Conservation (phyloP, 192 early-diverging fungal genomes). For the Linnemannia schmuckeri region DNA sequence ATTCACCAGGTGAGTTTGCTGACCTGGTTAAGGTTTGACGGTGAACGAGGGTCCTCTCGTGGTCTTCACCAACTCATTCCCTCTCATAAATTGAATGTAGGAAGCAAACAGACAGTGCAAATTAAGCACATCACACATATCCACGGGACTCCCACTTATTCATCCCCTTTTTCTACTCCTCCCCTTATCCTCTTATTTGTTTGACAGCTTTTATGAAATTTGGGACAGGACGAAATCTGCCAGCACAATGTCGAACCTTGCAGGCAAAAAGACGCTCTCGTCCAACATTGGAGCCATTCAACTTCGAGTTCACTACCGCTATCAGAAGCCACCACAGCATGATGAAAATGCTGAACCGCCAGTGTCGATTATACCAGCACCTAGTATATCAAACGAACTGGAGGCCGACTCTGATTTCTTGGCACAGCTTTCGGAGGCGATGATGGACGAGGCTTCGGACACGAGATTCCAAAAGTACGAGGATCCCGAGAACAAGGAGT, state of each 20-base stretch:
- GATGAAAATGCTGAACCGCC: slow-evolving; percentile 5
- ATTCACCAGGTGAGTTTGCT: slow-evolving; percentile 65
- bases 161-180: not conserved
- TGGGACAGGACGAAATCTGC: slow-evolving; percentile 78
- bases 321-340: slow-evolving; percentile 56
- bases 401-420: slow-evolving; percentile 38
- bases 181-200: not conserved
- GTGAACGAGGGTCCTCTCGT: not conserved
- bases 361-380: slow-evolving; percentile 24
- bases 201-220: slow-evolving; percentile 76
- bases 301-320: slow-evolving; percentile 75
- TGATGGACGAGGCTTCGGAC: slow-evolving; percentile 48
- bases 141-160: not conserved
- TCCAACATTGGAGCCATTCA: slow-evolving; percentile 79
- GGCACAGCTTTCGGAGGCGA: slow-evolving; percentile 43
- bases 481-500: slow-evolving; percentile 39
- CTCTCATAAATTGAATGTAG: not conserved
- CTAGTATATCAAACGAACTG: slow-evolving; percentile 32
- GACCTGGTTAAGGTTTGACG: not conserved
- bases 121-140: not conserved
- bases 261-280: slow-evolving; percentile 65
- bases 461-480: slow-evolving; percentile 61
- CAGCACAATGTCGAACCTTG: slow-evolving; percentile 71
- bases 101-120: not conserved
- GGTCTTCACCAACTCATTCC: not conserved